Percentiles rank a stretch among this genome's conserved stretches.
Evolutionary conservation across 306 rosid species (phyloP).

Genomic region (Pterocarpus santalinus): DNA sequence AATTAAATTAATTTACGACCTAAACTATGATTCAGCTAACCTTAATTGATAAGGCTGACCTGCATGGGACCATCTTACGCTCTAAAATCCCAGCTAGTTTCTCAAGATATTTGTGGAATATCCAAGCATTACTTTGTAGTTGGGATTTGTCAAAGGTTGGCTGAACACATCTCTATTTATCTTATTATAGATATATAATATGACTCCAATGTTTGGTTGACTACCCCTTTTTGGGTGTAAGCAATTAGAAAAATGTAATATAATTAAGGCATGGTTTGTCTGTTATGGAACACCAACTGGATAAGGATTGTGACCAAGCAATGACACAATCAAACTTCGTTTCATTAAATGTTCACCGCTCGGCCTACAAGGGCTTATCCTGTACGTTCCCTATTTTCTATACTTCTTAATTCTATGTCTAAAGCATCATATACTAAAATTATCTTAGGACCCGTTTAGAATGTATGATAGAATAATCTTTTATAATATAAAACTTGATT

Average conservation of each 20-base stretch:
- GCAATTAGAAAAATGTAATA: not conserved
- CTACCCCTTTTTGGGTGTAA: not conserved
- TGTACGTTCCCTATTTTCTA: not conserved
- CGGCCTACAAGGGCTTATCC: not conserved
- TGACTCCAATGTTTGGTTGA: not conserved
- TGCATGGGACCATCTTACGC: not conserved
- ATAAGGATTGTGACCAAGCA: constrained; percentile 33
- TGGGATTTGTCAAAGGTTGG: not conserved
- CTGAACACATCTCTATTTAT: not conserved
- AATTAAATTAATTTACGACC: not conserved
- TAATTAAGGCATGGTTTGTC: not conserved
- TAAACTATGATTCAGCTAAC: not conserved
- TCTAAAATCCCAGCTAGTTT: no score
- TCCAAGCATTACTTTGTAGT: not conserved
- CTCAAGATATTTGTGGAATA: not conserved
- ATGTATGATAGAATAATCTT: no score
- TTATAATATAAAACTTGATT: no score
- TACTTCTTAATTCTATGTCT: not conserved
- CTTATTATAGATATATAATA: not conserved
- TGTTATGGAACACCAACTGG: not conserved
- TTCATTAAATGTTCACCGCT: constrained; percentile 1
- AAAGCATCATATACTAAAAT: no score
- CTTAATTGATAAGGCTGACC: not conserved
- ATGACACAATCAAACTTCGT: not conserved
- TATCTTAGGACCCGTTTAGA: no score